A percentile compares a stretch with the other conserved stretches of the same genome.
Evolutionary conservation across 306 rosid genomes (phyloP).

Genomic region (Pueraria montana): DNA sequence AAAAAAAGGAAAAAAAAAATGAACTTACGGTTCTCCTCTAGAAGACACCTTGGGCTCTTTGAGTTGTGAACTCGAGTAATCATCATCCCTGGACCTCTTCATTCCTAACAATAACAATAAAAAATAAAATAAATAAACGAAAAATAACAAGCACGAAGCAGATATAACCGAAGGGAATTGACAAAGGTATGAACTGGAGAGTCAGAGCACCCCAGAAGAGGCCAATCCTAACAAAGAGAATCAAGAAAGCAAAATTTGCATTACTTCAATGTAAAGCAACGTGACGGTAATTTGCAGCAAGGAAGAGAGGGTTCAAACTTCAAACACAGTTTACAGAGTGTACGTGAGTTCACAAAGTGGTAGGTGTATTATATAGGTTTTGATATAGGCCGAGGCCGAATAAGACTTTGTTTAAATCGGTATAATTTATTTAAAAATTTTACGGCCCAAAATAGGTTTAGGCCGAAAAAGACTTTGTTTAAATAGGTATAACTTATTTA

Average conservation of each 20-base stretch:
- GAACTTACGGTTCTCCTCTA: constrained; percentile 79
- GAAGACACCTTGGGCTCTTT: constrained; percentile 72
- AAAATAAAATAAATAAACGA: neutral
- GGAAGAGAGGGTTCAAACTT: neutral
- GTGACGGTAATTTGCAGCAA: constrained; percentile 22
- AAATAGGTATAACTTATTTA: too few relatives aligned
- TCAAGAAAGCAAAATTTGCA: constrained; percentile 26
- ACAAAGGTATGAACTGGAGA: constrained; percentile 39
- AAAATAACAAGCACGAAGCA: constrained; percentile 55
- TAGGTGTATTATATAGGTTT: too few relatives aligned
- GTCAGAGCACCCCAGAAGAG: too few relatives aligned
- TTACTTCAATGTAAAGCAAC: constrained; percentile 63
- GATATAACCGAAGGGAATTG: constrained; percentile 68
- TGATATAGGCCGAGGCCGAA: too few relatives aligned
- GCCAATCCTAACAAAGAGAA: constrained; percentile 56
- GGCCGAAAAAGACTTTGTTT: too few relatives aligned
- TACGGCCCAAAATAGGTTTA: too few relatives aligned
- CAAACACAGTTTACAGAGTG: neutral
- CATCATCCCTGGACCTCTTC: constrained; percentile 93
- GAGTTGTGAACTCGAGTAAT: constrained; percentile 75
- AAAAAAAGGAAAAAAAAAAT: neutral
- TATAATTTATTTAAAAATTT: too few relatives aligned
- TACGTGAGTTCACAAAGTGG: too few relatives aligned
- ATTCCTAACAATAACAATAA: constrained; percentile 54
- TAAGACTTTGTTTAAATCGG: too few relatives aligned